Evolutionary conservation across 1,284 basidiomycete species (phyloP), one percentile per base, ranked within the genome.

Genomic region (Uromyces viciae-fabae): DNA sequence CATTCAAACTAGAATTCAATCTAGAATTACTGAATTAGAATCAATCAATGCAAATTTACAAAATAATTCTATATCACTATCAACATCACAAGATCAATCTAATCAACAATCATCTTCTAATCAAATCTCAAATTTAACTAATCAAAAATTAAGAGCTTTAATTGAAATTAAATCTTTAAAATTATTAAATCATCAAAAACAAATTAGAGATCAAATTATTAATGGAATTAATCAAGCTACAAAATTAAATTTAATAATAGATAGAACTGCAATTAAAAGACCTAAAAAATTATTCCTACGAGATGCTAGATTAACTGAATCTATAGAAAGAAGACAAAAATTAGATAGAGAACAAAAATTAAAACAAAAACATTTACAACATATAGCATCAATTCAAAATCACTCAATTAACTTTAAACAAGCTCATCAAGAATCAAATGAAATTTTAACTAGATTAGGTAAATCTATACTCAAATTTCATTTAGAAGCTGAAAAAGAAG

Each of bases 111-210:
- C 36, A 36, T 46, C 58, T 15, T 7, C 22, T 40, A 43, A 36
- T 9, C 74, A 84, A 64, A 85, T 83, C 80, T 84, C 36, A 82
- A 85, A 80, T 19, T 31, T 64, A 85, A 64, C 81, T 19, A 75
- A 64, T 64, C 74, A 85, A 84, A 95, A 96, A 85, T 88, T 98
- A 25, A 91, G 92, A 75, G 94, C 94, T 0, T 88, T 96, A 78
- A 98, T 99, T 84, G 96, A 99, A 87, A 91, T 98, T 85, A 97
- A 98, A 86, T 90, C 91, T 11, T 90, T 99, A n/a, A 91, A 92
- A 25, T 89, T 99, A 28, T 89, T 97, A 36, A 92, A 95, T 81
- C 95, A 95, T 86, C 97, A 99, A 85, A 91, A 92, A 36, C 89
- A 91, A 38, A 88, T 98, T 84, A 91, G 95, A 5, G 93, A 94